phyloP scores from a whole-genome alignment of 768 basidiomycete genomes.

The Termitomyces sp. region DNA sequence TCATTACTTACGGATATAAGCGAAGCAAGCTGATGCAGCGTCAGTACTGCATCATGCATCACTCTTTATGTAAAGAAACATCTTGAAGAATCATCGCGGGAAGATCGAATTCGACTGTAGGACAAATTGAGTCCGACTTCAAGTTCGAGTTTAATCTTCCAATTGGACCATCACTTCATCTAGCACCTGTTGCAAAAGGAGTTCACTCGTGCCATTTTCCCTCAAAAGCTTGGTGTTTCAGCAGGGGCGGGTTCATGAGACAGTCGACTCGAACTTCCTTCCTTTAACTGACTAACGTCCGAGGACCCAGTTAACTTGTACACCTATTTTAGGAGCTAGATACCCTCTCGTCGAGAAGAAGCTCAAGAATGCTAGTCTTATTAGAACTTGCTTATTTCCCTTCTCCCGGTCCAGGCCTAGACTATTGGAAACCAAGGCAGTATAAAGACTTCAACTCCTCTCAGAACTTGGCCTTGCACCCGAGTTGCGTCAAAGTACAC shows the following conservation, averaged over 20 bases:
- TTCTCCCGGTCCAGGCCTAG: background rate
- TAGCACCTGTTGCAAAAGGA: background rate
- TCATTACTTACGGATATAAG: too few relatives aligned
- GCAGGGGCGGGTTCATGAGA: background rate
- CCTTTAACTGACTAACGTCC: background rate
- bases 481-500: background rate
- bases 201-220: background rate
- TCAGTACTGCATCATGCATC: too few relatives aligned
- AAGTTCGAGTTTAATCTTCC: too few relatives aligned
- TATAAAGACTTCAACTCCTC: background rate
- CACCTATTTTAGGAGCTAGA: background rate
- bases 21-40: too few relatives aligned
- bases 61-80: too few relatives aligned
- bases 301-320: background rate
- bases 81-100: background rate
- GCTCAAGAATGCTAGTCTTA: background rate
- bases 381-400: background rate
- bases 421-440: background rate
- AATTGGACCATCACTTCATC: background rate
- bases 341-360: background rate
- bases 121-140: background rate
- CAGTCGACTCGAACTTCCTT: background rate
- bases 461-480: background rate
- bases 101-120: background rate
- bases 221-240: background rate